These are phyloP conservation scores for Erigeron philadelphicus DNA, from an alignment of 140 eudicot species.

Conservation along the genomic window DNA sequence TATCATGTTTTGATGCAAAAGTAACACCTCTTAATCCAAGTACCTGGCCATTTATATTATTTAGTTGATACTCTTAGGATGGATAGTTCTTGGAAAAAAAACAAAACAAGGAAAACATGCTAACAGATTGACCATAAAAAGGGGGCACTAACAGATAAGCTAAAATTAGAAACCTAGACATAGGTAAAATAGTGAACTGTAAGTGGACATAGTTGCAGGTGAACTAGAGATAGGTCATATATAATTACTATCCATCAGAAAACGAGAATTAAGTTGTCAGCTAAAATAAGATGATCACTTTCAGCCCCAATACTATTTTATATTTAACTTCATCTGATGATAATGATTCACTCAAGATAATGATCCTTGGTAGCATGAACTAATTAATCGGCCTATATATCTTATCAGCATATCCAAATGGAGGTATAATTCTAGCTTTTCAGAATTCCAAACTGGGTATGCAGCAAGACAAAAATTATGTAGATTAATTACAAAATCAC, in stretches of 20 bases:
- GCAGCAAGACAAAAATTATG: conserved; percentile 5
- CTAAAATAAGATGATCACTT: neutral
- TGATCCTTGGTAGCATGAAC: neutral
- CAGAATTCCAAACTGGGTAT: conserved; percentile 17
- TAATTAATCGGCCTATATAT: neutral
- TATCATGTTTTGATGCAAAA: conserved; percentile 46
- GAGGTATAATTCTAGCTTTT: conserved; percentile 4
- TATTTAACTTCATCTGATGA: neutral
- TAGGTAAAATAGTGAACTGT: neutral
- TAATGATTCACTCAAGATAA: neutral
- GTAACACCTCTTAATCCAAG: conserved; percentile 45
- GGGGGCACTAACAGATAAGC: neutral
- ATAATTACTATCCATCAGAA: neutral
- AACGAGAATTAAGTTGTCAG: neutral
- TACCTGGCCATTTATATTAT: conserved; percentile 40
- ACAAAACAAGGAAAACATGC: neutral
- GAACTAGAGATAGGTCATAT: conserved; percentile 1
- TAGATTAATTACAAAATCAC: conserved; percentile 3
- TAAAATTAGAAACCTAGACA: conserved; percentile 4
- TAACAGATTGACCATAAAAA: neutral
- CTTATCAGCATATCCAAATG: conserved; percentile 10
- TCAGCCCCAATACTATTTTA: conserved; percentile 8
- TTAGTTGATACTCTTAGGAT: conserved; percentile 11
- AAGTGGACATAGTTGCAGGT: conserved; percentile 5
- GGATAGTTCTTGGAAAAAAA: neutral